Percentiles rank a stretch among this genome's conserved stretches.
These are phyloP conservation scores for Suillus placidus DNA, from an alignment of 768 basidiomycete species.

Conservation along the genomic window DNA sequence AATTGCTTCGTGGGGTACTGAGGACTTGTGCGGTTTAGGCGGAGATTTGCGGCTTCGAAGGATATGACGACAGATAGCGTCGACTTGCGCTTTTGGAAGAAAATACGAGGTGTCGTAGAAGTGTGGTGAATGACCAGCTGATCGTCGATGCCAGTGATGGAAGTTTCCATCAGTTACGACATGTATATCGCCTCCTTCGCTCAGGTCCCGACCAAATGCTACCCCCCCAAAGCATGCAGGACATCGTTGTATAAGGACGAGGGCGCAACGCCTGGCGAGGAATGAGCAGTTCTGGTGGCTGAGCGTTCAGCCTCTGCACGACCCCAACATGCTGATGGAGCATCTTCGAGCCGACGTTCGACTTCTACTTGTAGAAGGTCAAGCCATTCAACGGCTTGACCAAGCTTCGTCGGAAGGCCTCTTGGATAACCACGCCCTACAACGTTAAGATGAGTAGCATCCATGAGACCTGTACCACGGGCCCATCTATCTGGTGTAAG, in stretches of 20 bases:
- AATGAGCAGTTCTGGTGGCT: background rate
- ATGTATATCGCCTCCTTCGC: background rate
- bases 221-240: slow-evolving; percentile 34
- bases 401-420: slow-evolving; percentile 35
- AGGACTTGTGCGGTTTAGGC: too few species aligned
- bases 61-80: too few species aligned
- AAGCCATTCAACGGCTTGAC: slow-evolving; percentile 32
- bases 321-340: slow-evolving; percentile 13
- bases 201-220: slow-evolving; percentile 14
- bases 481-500: slow-evolving; percentile 70
- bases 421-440: slow-evolving; percentile 15
- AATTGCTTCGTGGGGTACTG: too few species aligned
- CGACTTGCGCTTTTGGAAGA: too few species aligned
- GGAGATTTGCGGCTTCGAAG: too few species aligned
- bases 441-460: slow-evolving; percentile 32
- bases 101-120: too few species aligned
- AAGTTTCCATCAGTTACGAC: background rate
- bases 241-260: slow-evolving; percentile 23
- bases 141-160: background rate
- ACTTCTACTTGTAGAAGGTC: slow-evolving; percentile 21
- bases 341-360: slow-evolving; percentile 17
- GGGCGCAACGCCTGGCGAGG: slow-evolving; percentile 3
- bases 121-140: too few species aligned
- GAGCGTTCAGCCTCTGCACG: background rate
- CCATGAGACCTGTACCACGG: slow-evolving; percentile 97